Conservation (phyloP, 805 yeast genomes). For the Wickerhamomyces tratensis region DNA sequence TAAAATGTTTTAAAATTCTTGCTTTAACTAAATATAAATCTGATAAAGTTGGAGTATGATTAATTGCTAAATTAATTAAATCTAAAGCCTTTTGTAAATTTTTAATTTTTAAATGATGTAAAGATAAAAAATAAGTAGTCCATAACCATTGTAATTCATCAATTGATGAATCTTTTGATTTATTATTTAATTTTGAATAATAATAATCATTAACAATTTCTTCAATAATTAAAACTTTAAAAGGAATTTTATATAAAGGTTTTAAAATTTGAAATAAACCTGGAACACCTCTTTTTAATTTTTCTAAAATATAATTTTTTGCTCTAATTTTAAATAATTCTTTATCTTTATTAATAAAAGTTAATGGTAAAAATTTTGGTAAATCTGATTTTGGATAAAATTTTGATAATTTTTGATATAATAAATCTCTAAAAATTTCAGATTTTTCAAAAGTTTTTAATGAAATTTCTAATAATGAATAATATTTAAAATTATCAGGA, state of each 20-base stretch:
- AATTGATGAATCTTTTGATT: too few relatives aligned
- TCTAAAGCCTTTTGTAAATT: conserved; percentile 45
- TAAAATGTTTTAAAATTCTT: conserved; percentile 63
- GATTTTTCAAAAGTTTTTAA: conserved; percentile 41
- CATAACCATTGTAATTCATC: conserved; percentile 29
- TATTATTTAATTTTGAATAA: too few relatives aligned
- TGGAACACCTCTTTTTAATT: conserved; percentile 77
- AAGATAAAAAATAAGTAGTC: conserved; percentile 72
- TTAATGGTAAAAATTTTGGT: conserved; percentile 68
- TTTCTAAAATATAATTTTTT: conserved; percentile 43
- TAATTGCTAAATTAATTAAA: conserved; percentile 51
- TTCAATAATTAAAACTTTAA: conserved; percentile 32
- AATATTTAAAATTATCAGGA: conserved; percentile 69
- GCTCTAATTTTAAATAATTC: conserved; percentile 39
- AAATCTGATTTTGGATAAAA: conserved; percentile 84
- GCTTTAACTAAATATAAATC: conserved; percentile 79
- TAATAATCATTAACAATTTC: conserved; percentile 36
- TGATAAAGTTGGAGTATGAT: conserved; percentile 74
- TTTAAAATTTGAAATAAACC: conserved; percentile 82
- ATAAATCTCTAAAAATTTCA: conserved; percentile 37
- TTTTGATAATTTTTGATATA: conserved; percentile 55
- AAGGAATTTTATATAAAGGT: conserved; percentile 50
- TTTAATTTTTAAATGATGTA: conserved; percentile 54
- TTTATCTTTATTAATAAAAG: conserved; percentile 54
- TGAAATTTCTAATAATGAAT: conserved; percentile 53